phyloP scores from a whole-genome alignment of 805 yeast species.

The Candida corydali region DNA sequence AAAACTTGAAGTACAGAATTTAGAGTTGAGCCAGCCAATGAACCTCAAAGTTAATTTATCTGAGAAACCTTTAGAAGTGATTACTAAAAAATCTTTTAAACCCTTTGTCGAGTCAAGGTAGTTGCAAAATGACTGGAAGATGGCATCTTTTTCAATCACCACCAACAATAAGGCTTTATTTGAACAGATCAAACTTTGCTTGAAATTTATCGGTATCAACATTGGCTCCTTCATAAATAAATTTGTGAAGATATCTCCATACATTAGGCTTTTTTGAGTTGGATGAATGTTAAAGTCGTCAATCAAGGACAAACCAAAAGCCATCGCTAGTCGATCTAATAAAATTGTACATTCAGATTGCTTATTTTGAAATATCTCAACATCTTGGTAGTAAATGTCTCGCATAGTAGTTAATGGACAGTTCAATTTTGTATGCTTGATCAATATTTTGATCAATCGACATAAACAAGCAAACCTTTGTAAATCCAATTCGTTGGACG shows the following conservation, averaged over 20 bases:
- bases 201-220: constrained; percentile 15
- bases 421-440: constrained; percentile 6
- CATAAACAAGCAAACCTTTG: constrained; percentile 10
- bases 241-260: constrained; percentile 22
- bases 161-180: constrained; percentile 13
- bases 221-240: constrained; percentile 11
- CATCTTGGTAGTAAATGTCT: constrained; percentile 59
- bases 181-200: background rate
- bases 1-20: constrained; percentile 15
- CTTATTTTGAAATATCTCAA: constrained; percentile 37
- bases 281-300: constrained; percentile 42
- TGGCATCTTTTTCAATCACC: constrained; percentile 39
- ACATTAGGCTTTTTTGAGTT: constrained; percentile 54
- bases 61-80: constrained; percentile 70
- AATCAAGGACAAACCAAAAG: constrained; percentile 35
- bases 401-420: constrained; percentile 39
- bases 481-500: constrained; percentile 2
- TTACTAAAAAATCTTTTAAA: constrained; percentile 17
- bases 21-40: constrained; percentile 2
- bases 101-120: constrained; percentile 9
- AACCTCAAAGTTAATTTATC: constrained; percentile 46
- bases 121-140: constrained; percentile 30
- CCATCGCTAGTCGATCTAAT: constrained; percentile 33
- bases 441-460: constrained; percentile 9
- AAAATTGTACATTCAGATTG: constrained; percentile 41